Base-by-base conservation (phyloP, 2,329 filamentous ascomycete genomes). In the Hypoxylon sp. region DNA sequence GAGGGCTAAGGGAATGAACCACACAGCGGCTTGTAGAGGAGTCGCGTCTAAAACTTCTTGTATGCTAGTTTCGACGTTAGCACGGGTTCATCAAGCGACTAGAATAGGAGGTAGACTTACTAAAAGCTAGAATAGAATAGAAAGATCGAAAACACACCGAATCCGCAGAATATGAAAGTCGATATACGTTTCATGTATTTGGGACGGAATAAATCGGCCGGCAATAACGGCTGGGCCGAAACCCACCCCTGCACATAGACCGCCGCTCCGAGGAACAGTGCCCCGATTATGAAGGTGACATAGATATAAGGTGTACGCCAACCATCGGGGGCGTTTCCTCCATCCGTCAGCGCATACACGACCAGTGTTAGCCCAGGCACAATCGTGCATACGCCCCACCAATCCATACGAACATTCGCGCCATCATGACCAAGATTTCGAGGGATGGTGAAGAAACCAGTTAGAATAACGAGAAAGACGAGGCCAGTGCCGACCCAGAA, bases 271-370 rank as follows among this genome's bases (percentile, higher is more conserved):
- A 96, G 81, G 6, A 91, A 78, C 0, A 92, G 63, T 5, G 86
- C 80, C 0, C 92, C 92, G 1, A 91, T 42, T 2, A 89, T 80
- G 51, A 95, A 86, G 0, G 89, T 88, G 9, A 90, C 81, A 44
- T 87, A 87, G 39, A 95, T 90, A 71, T 94, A 93, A 0, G 91
- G 90, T 0, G 90, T 93, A n/a, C 79, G 82, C 92, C 92, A 95
- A 1, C 90, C 88, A 2, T 88, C 77, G 0, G 89, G 86, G 0
- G 91, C 91, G 76, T 93, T 88, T 0, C 89, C 87, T 6, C 89
- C 90, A 52, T 93, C 90, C 0, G 92, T 94, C 57, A 96, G 86
- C 0, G 92, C 91, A 73, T 90, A 95, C 0, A 94, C 90, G 70
- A 93, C 83, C 26, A 96, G 83, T 1, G 92, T 84, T 11, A 94